Evolutionary conservation across 2,329 filamentous ascomycete genomes (phyloP).

Genomic region (Pseudocercospora vitis): DNA sequence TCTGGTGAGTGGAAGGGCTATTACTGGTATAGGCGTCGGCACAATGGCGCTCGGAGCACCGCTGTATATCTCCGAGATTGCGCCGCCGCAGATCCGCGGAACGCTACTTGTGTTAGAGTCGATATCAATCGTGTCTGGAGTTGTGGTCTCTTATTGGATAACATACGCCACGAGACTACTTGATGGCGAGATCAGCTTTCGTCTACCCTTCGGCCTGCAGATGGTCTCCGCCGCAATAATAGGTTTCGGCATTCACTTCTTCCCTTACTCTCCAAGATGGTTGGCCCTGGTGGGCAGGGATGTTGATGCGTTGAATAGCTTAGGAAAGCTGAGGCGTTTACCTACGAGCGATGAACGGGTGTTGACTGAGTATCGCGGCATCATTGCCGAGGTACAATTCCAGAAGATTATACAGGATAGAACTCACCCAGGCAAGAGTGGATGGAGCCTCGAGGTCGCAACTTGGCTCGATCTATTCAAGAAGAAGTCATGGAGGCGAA

Average conservation of each 20-base stretch:
- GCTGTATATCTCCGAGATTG: conserved; percentile 27
- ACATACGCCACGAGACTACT: conserved; percentile 47
- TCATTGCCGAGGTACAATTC: conserved; percentile 53
- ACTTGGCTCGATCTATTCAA: not conserved
- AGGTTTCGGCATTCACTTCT: conserved; percentile 27
- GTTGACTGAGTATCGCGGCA: conserved; percentile 51
- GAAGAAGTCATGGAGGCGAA: not conserved
- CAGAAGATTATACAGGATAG: conserved; percentile 43
- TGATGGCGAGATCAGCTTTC: not conserved
- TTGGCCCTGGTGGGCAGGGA: conserved; percentile 25
- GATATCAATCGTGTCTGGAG: conserved; percentile 46
- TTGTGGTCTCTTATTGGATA: conserved; percentile 53
- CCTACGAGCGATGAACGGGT: conserved; percentile 50
- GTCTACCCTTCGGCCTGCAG: not conserved
- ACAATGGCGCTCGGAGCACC: conserved; percentile 22
- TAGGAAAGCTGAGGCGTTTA: conserved; percentile 34
- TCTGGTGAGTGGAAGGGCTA: conserved; percentile 26
- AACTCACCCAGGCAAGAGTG: not conserved
- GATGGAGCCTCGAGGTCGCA: not conserved
- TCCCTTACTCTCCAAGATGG: conserved; percentile 34
- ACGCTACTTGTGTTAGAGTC: conserved; percentile 48
- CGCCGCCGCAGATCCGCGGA: conserved; percentile 40
- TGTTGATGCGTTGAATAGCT: conserved; percentile 22
- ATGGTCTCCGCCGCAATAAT: conserved; percentile 38
- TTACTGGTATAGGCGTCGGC: conserved; percentile 28